These are phyloP conservation scores for Hypoxylon sp. DNA, from an alignment of 2,329 filamentous ascomycete genomes.

Conservation along the genomic window DNA sequence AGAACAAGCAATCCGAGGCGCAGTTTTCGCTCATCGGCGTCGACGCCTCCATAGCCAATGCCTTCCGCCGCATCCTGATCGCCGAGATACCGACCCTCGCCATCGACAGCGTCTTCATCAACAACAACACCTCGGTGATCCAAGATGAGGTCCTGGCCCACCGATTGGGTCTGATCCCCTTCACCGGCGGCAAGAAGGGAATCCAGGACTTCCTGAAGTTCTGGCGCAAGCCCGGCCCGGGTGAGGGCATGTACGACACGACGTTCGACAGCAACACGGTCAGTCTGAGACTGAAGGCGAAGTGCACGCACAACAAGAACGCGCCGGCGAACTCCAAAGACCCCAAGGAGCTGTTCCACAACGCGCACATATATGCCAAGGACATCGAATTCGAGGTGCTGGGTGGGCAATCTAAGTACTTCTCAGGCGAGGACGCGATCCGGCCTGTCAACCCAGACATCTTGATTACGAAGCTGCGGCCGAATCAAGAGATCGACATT, in stretches of 20 bases:
- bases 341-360: slow-evolving; percentile 82
- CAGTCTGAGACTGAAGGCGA: slow-evolving; percentile 76
- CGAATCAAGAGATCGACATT: slow-evolving; percentile 85
- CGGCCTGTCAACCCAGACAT: slow-evolving; percentile 88
- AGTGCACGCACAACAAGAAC: slow-evolving; percentile 81
- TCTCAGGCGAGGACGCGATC: slow-evolving; percentile 74
- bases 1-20: slow-evolving; percentile 78
- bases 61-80: slow-evolving; percentile 95
- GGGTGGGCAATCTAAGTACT: slow-evolving; percentile 75
- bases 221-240: slow-evolving; percentile 74
- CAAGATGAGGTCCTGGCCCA: slow-evolving; percentile 96
- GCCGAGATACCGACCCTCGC: slow-evolving; percentile 93
- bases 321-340: slow-evolving; percentile 79
- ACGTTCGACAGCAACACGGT: slow-evolving; percentile 87
- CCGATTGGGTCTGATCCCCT: slow-evolving; percentile 87
- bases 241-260: slow-evolving; percentile 67
- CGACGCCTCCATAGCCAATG: slow-evolving; percentile 93
- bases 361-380: slow-evolving; percentile 82
- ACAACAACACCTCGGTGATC: slow-evolving; percentile 97
- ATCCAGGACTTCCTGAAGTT: slow-evolving; percentile 81
- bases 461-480: slow-evolving; percentile 90
- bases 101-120: slow-evolving; percentile 91
- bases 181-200: slow-evolving; percentile 80
- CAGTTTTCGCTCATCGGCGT: slow-evolving; percentile 92
- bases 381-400: slow-evolving; percentile 80